Evolutionary conservation across 2,329 filamentous ascomycete genomes (phyloP), one percentile per base, ranked within the genome.

Genomic region (Endoconidiophora polonica): DNA sequence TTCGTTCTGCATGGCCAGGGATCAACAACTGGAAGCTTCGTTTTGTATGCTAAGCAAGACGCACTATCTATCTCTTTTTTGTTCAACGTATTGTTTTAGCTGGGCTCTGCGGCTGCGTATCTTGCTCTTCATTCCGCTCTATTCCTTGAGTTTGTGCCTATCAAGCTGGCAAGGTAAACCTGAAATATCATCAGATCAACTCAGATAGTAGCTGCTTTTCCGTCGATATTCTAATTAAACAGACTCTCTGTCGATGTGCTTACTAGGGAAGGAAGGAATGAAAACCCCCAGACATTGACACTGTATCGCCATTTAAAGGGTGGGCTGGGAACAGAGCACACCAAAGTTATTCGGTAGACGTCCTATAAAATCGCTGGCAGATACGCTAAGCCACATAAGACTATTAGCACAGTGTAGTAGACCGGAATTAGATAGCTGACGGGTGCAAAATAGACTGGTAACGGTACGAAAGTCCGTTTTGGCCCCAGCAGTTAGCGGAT

Each of bases 221-320:
- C 29, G 29, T 33, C 44, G 14, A 12, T 46, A 24, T n/a, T 18
- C 26, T 24, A 16, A 46, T 46, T 29, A 12, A 29, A 20, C 26
- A 46, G 23, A 29, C 24, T 18, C 16, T 18, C 16, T 18, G 14
- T 29, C 26, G 10, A 4, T 20, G 9, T 41, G 7, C n/a, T 16
- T 45, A 18, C 26, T n/a, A 45, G 16, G n/a, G 29, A 37, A 46
- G 36, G 44, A 42, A 51, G 49, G 44, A 50, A 29, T 37, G 29
- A 26, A 33, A 45, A 22, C 40, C 41, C 38, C 40, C 36, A 44
- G 33, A 36, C 47, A 50, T 20, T 37, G 29, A 10, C 16, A 12
- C 20, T 40, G 6, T 5, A 16, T 23, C 2, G 16, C 26, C 39
- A 41, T 50, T 50, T 40, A 42, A 50, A 50, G 36, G 48, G 48